Evolutionary conservation across 345 rosid genomes (phyloP).

Genomic region (Murraya paniculata): DNA sequence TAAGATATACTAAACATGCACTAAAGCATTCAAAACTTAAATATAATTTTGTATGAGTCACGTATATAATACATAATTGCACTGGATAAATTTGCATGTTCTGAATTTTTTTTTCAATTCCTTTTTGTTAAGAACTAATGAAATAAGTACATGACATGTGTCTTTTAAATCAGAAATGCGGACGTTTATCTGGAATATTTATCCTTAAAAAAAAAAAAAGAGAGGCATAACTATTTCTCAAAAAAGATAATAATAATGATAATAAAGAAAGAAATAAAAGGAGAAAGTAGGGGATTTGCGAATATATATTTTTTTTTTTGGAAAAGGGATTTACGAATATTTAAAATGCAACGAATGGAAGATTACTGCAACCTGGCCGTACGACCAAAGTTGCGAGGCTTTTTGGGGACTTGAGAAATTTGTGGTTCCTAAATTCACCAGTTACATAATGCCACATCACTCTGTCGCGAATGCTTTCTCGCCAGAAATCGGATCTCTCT

Average conservation of each 20-base stretch:
- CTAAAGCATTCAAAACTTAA: no score
- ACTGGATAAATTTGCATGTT: background rate
- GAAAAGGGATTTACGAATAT: background rate
- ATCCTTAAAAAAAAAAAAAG: background rate
- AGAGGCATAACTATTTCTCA: no score
- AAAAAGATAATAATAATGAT: no score
- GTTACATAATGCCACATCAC: constrained; percentile 11
- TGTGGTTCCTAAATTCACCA: background rate
- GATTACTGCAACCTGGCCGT: background rate
- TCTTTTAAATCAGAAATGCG: background rate
- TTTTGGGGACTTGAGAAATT: background rate
- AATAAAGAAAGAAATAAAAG: no score
- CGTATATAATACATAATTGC: no score
- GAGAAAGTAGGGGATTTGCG: background rate
- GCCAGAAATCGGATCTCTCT: background rate
- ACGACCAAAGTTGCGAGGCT: background rate
- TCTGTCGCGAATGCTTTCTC: background rate
- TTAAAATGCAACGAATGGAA: background rate
- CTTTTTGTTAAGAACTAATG: background rate
- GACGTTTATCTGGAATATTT: background rate
- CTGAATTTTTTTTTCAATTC: no score
- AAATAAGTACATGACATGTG: background rate
- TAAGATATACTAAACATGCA: no score
- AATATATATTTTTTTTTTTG: no score
- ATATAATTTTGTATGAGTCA: no score